Conservation (phyloP, 31 red algal genomes). For the Odonthalia washingtoniensis region DNA sequence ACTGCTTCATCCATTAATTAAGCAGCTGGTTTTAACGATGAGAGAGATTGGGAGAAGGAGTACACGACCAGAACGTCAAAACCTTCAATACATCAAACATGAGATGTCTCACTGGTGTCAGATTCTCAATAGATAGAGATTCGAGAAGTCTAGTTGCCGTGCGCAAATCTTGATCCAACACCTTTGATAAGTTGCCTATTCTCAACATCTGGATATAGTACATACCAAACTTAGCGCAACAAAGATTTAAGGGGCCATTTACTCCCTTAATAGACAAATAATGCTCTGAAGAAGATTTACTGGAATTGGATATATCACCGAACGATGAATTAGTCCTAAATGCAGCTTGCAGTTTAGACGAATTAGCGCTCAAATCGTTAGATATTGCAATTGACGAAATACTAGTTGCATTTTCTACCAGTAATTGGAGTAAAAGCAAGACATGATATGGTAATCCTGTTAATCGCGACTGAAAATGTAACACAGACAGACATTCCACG, state of each 20-base stretch:
- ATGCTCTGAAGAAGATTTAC: neutral
- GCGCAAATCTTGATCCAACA: slow-evolving; percentile 35
- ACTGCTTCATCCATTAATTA: no score
- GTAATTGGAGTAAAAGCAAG: neutral
- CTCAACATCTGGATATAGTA: slow-evolving; percentile 45
- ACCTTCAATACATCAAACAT: slow-evolving; percentile 35
- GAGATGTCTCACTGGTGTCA: slow-evolving; percentile 40
- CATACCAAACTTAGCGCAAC: slow-evolving; percentile 50
- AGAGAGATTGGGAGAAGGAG: slow-evolving; percentile 54
- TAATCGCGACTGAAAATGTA: no score
- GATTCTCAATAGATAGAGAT: neutral
- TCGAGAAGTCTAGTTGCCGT: slow-evolving; percentile 42
- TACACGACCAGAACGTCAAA: slow-evolving; percentile 65
- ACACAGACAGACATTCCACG: no score
- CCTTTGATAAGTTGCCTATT: neutral
- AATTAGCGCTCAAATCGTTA: slow-evolving; percentile 45
- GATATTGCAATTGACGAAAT: slow-evolving; percentile 35
- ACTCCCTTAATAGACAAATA: neutral
- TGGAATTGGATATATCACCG: neutral
- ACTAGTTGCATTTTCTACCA: slow-evolving; percentile 25
- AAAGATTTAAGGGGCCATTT: neutral
- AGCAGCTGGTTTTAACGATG: slow-evolving; percentile 56
- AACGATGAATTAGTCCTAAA: slow-evolving; percentile 18
- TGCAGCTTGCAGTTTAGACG: slow-evolving; percentile 30
- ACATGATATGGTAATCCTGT: no score